Base-by-base conservation (phyloP, 192 early-diverging fungal genomes). In the Coemansia sp. region DNA sequence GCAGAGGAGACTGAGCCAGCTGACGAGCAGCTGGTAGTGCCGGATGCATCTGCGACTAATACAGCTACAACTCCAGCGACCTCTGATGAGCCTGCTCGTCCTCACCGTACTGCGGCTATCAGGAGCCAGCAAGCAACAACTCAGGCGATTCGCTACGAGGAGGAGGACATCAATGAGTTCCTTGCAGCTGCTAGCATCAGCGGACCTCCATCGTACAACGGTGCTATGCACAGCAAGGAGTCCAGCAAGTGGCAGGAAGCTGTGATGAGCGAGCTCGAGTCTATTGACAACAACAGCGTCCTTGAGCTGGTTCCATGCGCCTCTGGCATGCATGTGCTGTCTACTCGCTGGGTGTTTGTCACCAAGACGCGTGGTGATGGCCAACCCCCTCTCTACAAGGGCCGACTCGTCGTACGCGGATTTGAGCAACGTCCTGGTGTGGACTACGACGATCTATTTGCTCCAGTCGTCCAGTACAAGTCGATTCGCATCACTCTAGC, bases 281-380 rank as follows among this genome's bases (percentile, higher is more conserved):
- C 59, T 17, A 60, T 60, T 60, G 59, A 60, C 41, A 60, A 60
- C 35, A 60, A 60, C 9, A 22, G 29, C 14, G 59, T 60, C 0
- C 4, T 60, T 8, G 59, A 60, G 41, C 19, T 60, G 24, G 59
- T 60, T 2, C 59, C 59, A 15, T 39, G 41, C 24, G 10, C 19
- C 1, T 4, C 40, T 11, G 59, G 59, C 1, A 41, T 42, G 39
- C 59, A 60, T 27, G 19, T 60, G 0, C 59, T 60, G 8, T 24
- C 59, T 2, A 60, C 38, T 24, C 22, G 40, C 3, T 45, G 59
- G 59, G 59, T 60, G 14, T 60, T 60, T 45, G 59, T 60, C 3
- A 60, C 38, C 4, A 60, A 45, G 41, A 2, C 40, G 0, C 20
- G 41, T 15, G 59, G 59, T 3, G 59, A 60, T 25, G 39, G 36